These are phyloP conservation scores for Nitzschia sp. DNA, from an alignment of 108 stramenopile genomes.

Conservation along the genomic window DNA sequence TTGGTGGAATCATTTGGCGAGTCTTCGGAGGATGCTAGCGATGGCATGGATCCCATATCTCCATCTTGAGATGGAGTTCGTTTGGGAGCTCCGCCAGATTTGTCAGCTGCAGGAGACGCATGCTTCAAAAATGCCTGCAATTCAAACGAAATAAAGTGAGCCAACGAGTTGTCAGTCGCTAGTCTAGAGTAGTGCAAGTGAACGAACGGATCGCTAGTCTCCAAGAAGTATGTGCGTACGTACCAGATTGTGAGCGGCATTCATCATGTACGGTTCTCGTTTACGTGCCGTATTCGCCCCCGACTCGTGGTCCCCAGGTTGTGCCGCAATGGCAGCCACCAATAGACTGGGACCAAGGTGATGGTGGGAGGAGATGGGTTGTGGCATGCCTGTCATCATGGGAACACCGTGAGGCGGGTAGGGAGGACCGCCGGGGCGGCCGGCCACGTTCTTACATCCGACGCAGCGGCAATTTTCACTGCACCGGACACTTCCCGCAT, in stretches of 20 bases:
- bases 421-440: background rate
- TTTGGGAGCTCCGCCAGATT: constrained; percentile 6
- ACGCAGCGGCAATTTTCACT: constrained; percentile 88
- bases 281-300: background rate
- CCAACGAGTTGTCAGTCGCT: too few relatives aligned
- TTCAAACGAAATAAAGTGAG: too few relatives aligned
- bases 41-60: constrained; percentile 36
- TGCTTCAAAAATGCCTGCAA: constrained; percentile 53
- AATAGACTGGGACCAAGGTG: background rate
- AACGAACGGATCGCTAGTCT: too few relatives aligned
- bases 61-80: constrained; percentile 13
- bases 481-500: constrained; percentile 82
- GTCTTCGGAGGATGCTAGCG: constrained; percentile 29
- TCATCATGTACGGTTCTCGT: constrained; percentile 51
- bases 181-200: too few relatives aligned
- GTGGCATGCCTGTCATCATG: constrained; percentile 15
- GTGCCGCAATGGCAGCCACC: background rate
- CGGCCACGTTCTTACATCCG: constrained; percentile 84
- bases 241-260: constrained; percentile 84
- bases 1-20: constrained; percentile 14
- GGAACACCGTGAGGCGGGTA: background rate
- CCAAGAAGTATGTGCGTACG: too few relatives aligned
- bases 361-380: background rate
- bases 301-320: background rate
- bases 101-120: constrained; percentile 35